These are phyloP conservation scores for Tilletia walkeri DNA, from an alignment of 1,284 basidiomycete genomes.

Conservation along the genomic window DNA sequence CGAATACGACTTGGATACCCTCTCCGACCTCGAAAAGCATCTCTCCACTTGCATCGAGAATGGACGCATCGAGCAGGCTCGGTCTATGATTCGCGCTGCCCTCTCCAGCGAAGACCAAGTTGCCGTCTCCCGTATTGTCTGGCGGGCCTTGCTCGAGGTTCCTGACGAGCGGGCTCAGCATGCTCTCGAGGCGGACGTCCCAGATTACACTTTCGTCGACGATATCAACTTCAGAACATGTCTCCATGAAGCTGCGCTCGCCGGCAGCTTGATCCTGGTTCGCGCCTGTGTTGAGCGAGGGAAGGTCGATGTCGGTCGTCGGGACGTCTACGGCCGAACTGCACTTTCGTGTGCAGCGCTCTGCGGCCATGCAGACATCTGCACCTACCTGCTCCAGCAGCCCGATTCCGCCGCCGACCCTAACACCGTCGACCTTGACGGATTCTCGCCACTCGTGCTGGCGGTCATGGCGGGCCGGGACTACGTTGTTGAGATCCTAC, in stretches of 20 bases:
- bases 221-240: conserved; percentile 95
- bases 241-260: conserved; percentile 88
- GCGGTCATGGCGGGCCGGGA: conserved; percentile 83
- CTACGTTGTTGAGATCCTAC: conserved; percentile 64
- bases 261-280: conserved; percentile 77
- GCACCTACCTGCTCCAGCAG: conserved; percentile 72
- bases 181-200: conserved; percentile 39
- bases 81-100: conserved; percentile 42
- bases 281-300: conserved; percentile 74
- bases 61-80: conserved; percentile 35
- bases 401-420: conserved; percentile 68
- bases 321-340: conserved; percentile 86
- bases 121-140: conserved; percentile 49
- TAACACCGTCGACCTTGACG: conserved; percentile 67
- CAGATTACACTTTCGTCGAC: conserved; percentile 89
- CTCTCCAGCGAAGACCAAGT: conserved; percentile 40
- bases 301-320: conserved; percentile 65
- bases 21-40: conserved; percentile 49
- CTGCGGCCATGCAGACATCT: conserved; percentile 79
- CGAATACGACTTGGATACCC: conserved; percentile 34
- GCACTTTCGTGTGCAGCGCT: conserved; percentile 95
- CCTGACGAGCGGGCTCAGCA: conserved; percentile 37
- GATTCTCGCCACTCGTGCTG: conserved; percentile 88
- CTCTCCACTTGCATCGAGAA: conserved; percentile 41
- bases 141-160: conserved; percentile 50